phyloP scores from a whole-genome alignment of 164 flowering plant genomes.

The Sedum album region DNA sequence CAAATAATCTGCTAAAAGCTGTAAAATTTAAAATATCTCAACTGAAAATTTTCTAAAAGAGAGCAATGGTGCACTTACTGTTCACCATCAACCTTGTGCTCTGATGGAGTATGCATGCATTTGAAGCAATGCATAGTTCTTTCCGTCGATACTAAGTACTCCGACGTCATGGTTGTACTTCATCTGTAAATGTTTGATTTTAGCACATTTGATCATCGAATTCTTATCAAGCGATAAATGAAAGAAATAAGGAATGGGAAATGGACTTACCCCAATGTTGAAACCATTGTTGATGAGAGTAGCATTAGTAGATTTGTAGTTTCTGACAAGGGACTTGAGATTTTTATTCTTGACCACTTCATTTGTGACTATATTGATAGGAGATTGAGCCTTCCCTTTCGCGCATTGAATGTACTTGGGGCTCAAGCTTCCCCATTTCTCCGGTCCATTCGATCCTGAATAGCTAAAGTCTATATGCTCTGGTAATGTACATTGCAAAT shows the following conservation, averaged over 20 bases:
- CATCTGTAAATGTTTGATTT: slow-evolving; percentile 19
- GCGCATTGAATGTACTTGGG: slow-evolving; percentile 26
- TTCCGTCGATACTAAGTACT: slow-evolving; percentile 25
- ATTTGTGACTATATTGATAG: slow-evolving; percentile 34
- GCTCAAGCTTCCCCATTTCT: slow-evolving; percentile 46
- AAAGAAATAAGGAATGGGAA: background rate
- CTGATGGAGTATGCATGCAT: slow-evolving; percentile 70
- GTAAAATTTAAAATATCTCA: background rate
- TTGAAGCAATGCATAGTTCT: slow-evolving; percentile 32
- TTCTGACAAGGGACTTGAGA: slow-evolving; percentile 27
- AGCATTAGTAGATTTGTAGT: slow-evolving; percentile 34
- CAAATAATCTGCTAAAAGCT: background rate
- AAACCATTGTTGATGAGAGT: slow-evolving; percentile 39
- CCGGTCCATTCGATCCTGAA: slow-evolving; percentile 33
- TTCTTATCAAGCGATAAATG: background rate
- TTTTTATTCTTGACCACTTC: slow-evolving; percentile 11
- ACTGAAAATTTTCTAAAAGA: background rate
- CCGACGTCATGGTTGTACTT: slow-evolving; percentile 25
- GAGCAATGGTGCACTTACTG: slow-evolving; percentile 21
- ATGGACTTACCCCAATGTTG: slow-evolving; percentile 34
- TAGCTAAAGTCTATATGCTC: slow-evolving; percentile 22
- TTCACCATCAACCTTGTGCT: slow-evolving; percentile 44
- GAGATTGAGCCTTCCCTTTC: slow-evolving; percentile 47
- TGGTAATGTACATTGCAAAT: background rate
- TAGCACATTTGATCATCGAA: background rate